Percentiles rank a stretch among this genome's conserved stretches.
Evolutionary conservation across 1,284 basidiomycete genomes (phyloP).

Genomic region (Paramarasmius palmivorus): DNA sequence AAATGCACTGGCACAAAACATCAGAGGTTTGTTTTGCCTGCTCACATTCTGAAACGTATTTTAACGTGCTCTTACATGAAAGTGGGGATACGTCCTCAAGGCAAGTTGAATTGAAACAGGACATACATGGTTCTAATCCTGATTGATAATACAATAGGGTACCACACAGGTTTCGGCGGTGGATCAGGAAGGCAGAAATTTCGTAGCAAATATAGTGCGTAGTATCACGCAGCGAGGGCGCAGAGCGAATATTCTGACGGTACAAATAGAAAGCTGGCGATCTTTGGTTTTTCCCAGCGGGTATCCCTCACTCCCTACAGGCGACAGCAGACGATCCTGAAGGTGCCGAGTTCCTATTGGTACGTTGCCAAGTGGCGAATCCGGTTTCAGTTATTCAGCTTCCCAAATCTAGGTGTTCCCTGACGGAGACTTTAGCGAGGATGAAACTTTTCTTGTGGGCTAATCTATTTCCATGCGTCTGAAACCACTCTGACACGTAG

Average conservation of each 20-base stretch:
- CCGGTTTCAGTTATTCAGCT: not conserved
- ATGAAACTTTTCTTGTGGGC: slow-evolving; percentile 62
- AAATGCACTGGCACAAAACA: slow-evolving; percentile 75
- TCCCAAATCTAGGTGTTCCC: slow-evolving; percentile 53
- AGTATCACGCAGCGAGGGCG: no score
- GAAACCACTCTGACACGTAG: slow-evolving; percentile 10
- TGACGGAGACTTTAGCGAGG: slow-evolving; percentile 65
- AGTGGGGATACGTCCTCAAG: slow-evolving; percentile 73
- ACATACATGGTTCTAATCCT: no score
- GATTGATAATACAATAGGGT: slow-evolving; percentile 28
- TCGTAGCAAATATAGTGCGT: slow-evolving; percentile 55
- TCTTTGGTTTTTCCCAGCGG: slow-evolving; percentile 70
- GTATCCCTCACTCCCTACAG: slow-evolving; percentile 68
- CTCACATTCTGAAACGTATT: slow-evolving; percentile 3
- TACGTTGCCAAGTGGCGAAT: slow-evolving; percentile 29
- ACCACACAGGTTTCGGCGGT: slow-evolving; percentile 62
- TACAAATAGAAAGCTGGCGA: slow-evolving; percentile 42
- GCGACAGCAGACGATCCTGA: slow-evolving; percentile 53
- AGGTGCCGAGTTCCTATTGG: slow-evolving; percentile 71
- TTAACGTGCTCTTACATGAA: slow-evolving; percentile 1
- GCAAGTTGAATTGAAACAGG: no score
- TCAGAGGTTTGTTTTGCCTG: slow-evolving; percentile 46
- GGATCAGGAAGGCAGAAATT: slow-evolving; percentile 62
- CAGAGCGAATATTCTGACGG: no score
- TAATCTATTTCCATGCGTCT: not conserved